Base-by-base conservation (phyloP, 108 stramenopile genomes). In the Skeletonema potamos region DNA sequence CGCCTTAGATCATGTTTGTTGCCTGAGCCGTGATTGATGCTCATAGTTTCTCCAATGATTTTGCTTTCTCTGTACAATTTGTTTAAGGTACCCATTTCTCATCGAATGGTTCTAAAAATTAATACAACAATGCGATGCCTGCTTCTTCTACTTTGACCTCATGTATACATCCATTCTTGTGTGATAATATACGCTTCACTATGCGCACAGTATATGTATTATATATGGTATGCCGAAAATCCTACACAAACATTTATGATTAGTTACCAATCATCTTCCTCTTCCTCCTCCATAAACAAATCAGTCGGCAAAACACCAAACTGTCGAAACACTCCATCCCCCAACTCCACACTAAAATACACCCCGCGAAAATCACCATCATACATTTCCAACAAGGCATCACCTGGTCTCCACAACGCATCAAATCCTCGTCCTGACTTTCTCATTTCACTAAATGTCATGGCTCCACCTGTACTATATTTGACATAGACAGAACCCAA, bases 301-400 rank as follows among this genome's bases (percentile, higher is more conserved):
- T 81, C 83, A 13, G 76, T 77, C 17, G 83, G 83, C 39, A 84
- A 56, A 4, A 84, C 71, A 1, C 83, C 79, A 66, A 67, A 92
- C 70, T 95, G 94, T 48, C 92, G 85, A 74, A 92, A 95, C 20
- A 66, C 92, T 2, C 79, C 90, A 62, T 95, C 94, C 32, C 51
- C 51, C 62, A 95, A 79, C 66, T 95, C 91, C 55, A 92, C 91
- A 70, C 89, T 89, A 61, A 92, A 87, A 66, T 95, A 95, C 17
- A 95, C 89, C 7, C 94, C 94, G 66, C 94, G 81, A 65, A 88
- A 95, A 20, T 76, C 84, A 22, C 94, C 94, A 73, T 92, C 91
- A 71, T 95, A 95, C 56, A 55, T 64, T 65, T 95, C 92, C 56
- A 92, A 62, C 64, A 95, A 27, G 4, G 94, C 94, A 74, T 95